Conservation (phyloP, 2,329 filamentous ascomycete genomes). For the Davidsoniella virescens region DNA sequence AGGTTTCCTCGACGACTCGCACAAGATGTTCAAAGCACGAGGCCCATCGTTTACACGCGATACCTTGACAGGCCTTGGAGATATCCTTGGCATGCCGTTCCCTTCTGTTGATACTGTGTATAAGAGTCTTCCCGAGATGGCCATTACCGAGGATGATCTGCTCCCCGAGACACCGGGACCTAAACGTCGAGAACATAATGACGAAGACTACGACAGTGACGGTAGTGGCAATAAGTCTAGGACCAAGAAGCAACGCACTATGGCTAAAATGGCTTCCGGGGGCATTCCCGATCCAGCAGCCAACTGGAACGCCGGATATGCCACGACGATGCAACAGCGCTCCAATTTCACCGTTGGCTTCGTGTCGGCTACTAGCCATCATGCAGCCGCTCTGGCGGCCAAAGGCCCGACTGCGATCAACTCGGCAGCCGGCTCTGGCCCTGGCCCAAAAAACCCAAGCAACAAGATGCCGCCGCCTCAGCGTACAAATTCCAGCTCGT, state of each 20-base stretch:
- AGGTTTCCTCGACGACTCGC: constrained; percentile 17
- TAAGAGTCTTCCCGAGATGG: constrained; percentile 34
- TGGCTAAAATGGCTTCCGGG: constrained; percentile 13
- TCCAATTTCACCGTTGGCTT: constrained; percentile 48
- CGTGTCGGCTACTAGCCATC: constrained; percentile 37
- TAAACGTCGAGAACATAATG: constrained; percentile 15
- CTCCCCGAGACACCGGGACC: constrained; percentile 48
- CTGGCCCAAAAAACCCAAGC: neutral
- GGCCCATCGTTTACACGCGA: constrained; percentile 54
- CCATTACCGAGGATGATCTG: constrained; percentile 46
- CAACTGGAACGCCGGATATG: constrained; percentile 29
- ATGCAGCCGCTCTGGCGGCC: constrained; percentile 24
- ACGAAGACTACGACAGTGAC: neutral
- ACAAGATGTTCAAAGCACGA: constrained; percentile 31
- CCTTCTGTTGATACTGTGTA: constrained; percentile 41
- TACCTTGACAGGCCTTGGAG: constrained; percentile 49
- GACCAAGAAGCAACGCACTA: constrained; percentile 15
- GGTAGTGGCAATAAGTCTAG: constrained; percentile 16
- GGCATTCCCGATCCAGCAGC: constrained; percentile 20
- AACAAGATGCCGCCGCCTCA: neutral
- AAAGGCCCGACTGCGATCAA: constrained; percentile 15
- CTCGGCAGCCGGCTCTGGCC: neutral
- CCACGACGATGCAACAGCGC: constrained; percentile 46
- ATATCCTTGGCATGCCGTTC: constrained; percentile 49
- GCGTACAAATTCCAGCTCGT: neutral